Conservation (phyloP, 148 eudicot species). For the Chenopodium album region DNA sequence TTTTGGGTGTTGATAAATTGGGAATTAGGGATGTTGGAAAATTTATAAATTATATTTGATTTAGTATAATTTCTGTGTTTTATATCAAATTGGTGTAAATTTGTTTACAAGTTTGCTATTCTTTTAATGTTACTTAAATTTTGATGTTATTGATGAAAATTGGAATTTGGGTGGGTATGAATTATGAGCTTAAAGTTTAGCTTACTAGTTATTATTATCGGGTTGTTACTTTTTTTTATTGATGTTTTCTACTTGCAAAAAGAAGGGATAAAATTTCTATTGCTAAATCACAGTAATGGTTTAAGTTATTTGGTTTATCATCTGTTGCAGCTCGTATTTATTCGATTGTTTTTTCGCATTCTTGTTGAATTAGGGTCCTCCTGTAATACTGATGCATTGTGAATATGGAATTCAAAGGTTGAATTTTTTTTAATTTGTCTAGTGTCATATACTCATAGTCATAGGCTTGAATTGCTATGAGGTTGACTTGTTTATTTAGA, state of each 20-base stretch:
- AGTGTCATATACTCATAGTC: neutral
- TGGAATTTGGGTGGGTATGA: neutral
- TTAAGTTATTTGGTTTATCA: too few relatives aligned
- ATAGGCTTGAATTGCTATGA: neutral
- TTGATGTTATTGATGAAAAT: neutral
- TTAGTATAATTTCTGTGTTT: neutral
- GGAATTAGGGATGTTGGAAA: too few relatives aligned
- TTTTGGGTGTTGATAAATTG: neutral
- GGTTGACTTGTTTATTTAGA: neutral
- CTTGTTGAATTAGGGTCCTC: too few relatives aligned
- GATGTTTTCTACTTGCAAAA: neutral
- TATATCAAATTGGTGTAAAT: neutral
- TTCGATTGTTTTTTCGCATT: too few relatives aligned
- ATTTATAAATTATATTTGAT: neutral
- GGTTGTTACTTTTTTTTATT: neutral
- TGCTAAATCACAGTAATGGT: too few relatives aligned
- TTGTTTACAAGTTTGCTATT: neutral
- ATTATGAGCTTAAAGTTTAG: neutral
- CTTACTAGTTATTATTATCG: too few relatives aligned
- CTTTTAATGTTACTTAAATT: too few relatives aligned
- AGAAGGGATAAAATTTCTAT: too few relatives aligned
- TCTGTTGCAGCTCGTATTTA: too few relatives aligned
- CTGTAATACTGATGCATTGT: too few relatives aligned
- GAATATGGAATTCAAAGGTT: neutral
- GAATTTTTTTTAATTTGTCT: neutral